Evolutionary conservation across 306 rosid species (phyloP).

Genomic region (Ceratonia siliqua): DNA sequence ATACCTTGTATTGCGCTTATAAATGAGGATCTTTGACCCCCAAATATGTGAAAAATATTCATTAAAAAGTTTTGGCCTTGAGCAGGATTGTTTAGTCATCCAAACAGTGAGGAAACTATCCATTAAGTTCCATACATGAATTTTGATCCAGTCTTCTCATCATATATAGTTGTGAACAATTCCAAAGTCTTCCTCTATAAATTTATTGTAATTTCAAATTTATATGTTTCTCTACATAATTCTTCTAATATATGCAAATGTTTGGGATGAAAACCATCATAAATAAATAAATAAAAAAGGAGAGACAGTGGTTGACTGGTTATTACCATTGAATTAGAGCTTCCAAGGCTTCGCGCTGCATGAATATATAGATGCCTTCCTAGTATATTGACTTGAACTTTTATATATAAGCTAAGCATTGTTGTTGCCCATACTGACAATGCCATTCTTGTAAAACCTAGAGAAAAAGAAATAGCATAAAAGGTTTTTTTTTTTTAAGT

Average conservation of each 20-base stretch:
- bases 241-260: neutral
- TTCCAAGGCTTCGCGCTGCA: conserved; percentile 76
- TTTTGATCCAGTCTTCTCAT: too few relatives aligned
- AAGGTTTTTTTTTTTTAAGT: conserved; percentile 17
- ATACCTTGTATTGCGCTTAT: too few relatives aligned
- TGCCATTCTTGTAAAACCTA: conserved; percentile 92
- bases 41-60: too few relatives aligned
- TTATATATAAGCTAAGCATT: conserved; percentile 76
- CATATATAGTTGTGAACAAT: too few relatives aligned
- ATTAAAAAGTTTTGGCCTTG: neutral
- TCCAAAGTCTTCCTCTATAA: neutral
- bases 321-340: conserved; percentile 59
- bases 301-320: conserved; percentile 34
- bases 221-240: neutral
- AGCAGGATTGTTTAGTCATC: neutral
- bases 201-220: neutral
- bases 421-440: conserved; percentile 85
- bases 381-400: conserved; percentile 95
- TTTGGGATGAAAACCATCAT: neutral
- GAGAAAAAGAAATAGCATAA: conserved; percentile 27
- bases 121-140: too few relatives aligned
- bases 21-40: too few relatives aligned
- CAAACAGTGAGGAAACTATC: too few relatives aligned
- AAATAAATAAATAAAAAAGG: neutral
- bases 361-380: conserved; percentile 93